Base-by-base conservation (phyloP, 352 stramenopile species). In the Phytophthora syringae region DNA sequence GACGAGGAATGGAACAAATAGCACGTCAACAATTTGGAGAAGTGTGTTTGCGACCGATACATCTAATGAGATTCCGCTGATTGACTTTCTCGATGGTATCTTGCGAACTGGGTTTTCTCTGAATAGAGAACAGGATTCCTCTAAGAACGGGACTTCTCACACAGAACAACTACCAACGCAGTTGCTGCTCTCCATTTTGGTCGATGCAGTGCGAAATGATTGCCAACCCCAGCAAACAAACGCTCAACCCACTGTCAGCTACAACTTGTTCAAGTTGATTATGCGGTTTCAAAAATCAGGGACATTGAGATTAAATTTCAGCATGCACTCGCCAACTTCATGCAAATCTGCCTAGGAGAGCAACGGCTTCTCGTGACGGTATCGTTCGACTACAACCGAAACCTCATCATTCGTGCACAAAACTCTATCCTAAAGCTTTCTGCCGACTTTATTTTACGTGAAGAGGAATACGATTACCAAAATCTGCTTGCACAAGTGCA, bases 361-460 rank as follows among this genome's bases (percentile, higher is more conserved):
- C 78, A 90, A 27, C 62, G 63, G 11, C 80, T 82, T 44, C 42
- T 90, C 7, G 58, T 91, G 16, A 78, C 72, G 2, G 44, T 88
- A 9, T 64, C 72, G 1, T 18, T 87, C 0, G 73, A 79, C 7
- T 21, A 60, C 1, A 66, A 60, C 1, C 40, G 36, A 7, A 54
- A 59, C 3, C 59, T 93, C 0, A 25, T 86, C 6, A 34, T 93
- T 39, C 69, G 76, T 37, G 77, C 77, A 1, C 63, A 49, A 44
- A 83, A 93, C 13, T 83, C 85, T 21, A 47, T 84, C 3, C 79
- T 77, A 58, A 93, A 89, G 56, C 77, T 80, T 55, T 59, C 56
- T 12, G 82, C 85, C 58, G 71, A 88, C 11, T 81, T 90, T n/a
- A 32, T 72, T 2, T 54, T 93, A 21, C 21, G 34, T 21, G 50